A percentile compares a stretch with the other conserved stretches of the same genome.
Evolutionary conservation across 2,329 filamentous ascomycete species (phyloP).

Genomic region (Zymoseptoria passerinii): DNA sequence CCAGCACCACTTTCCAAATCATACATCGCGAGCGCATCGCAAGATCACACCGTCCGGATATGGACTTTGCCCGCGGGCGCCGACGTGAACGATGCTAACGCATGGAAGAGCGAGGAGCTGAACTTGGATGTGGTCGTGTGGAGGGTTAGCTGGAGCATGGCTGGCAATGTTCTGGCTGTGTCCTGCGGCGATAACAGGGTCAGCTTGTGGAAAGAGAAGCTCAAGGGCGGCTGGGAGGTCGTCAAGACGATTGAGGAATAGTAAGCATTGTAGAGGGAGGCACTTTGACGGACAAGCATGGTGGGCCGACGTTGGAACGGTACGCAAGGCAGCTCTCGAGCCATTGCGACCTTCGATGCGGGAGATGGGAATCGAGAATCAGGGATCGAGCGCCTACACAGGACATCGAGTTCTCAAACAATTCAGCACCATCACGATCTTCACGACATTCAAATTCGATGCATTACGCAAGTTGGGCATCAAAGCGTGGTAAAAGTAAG

Average conservation of each 20-base stretch:
- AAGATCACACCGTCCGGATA: conserved; percentile 95
- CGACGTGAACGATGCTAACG: conserved; percentile 42
- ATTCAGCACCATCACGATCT: neutral
- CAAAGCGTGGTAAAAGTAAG: neutral
- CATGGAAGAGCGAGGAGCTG: conserved; percentile 80
- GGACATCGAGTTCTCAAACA: neutral
- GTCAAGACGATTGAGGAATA: conserved; percentile 79
- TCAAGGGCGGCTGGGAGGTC: conserved; percentile 93
- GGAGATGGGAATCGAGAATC: neutral
- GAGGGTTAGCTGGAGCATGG: conserved; percentile 96
- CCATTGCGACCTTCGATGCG: neutral
- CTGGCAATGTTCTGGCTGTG: conserved; percentile 90
- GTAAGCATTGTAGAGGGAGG: neutral
- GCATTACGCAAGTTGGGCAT: neutral
- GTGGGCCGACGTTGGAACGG: neutral
- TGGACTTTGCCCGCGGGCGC: conserved; percentile 59
- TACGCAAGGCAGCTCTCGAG: neutral
- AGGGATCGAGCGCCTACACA: neutral
- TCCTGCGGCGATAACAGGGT: conserved; percentile 95
- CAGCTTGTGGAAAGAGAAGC: conserved; percentile 95
- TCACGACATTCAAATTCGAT: neutral
- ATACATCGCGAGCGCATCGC: conserved; percentile 90
- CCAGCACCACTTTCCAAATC: conserved; percentile 90
- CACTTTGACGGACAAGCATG: neutral
- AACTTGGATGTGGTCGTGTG: conserved; percentile 84